Base-by-base conservation (phyloP, 2,329 filamentous ascomycete genomes). In the Ophiostoma triangulosporum region DNA sequence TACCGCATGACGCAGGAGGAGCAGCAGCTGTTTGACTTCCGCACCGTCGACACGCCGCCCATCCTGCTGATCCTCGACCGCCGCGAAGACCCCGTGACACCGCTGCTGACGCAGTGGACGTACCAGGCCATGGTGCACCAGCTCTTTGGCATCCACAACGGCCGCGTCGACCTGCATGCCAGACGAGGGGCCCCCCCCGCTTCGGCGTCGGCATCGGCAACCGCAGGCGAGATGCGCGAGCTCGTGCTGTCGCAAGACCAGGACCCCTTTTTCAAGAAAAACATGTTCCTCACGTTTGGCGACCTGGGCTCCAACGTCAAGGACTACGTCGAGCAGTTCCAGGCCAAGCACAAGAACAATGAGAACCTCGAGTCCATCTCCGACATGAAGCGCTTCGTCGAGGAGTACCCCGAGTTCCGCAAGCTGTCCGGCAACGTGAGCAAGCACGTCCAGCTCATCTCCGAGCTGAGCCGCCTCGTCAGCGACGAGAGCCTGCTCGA, bases 91-190 rank as follows among this genome's bases (percentile, higher is more conserved):
- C 91, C 93, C 0, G 86, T 97, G 50, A 98, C 93, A 3, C 93
- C 93, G 0, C 72, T 98, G 11, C 76, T 98, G 49, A 95, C 89
- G 3, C 93, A 98, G 66, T 98, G 93, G 93, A 98, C 93, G 26
- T 98, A 98, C 64, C 93, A 98, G 69, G 93, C 93, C n/a, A 98
- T 98, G 90, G 93, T 98, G 0, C 93, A 98, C 65, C 93, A 98
- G 64, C 72, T 97, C 2, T 74, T 98, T 12, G 93, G 93, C 5
- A 95, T 98, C 60, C 80, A 86, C 55, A 97, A 97, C 65, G 93
- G 93, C n/a, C 80, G 91, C 50, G 93, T 98, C 0, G 86, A 95
- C 64, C 73, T 98, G 32, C 85, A 84, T 57, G 79, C 87, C 12
- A 89, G 95, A 53, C 80, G 94, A 15, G 22, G 11, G n/a, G 17